phyloP scores from a whole-genome alignment of 2,329 filamentous ascomycete genomes.

The Thelonectria rubi region DNA sequence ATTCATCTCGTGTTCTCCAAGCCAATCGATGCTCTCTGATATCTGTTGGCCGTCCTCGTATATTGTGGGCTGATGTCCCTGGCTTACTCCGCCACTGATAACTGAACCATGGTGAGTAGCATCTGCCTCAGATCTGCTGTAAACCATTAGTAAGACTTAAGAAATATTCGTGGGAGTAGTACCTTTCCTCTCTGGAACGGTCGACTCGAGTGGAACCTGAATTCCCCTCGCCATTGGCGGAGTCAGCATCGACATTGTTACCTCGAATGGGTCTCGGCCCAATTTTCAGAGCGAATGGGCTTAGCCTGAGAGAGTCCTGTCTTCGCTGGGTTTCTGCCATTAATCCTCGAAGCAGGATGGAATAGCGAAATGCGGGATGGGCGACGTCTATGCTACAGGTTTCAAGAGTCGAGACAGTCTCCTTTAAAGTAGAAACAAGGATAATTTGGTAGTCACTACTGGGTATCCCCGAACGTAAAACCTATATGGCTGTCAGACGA shows the following conservation, averaged over 20 bases:
- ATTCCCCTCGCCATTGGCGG: neutral
- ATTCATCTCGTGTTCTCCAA: neutral
- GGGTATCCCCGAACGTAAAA: slow-evolving; percentile 6
- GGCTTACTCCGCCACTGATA: neutral
- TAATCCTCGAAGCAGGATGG: slow-evolving; percentile 14
- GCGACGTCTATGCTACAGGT: slow-evolving; percentile 17
- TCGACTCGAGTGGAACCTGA: neutral
- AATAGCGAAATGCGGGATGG: slow-evolving; percentile 20
- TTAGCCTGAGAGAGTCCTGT: neutral
- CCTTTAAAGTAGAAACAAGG: slow-evolving; percentile 14
- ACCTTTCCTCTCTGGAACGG: neutral
- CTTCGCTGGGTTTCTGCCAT: slow-evolving; percentile 1
- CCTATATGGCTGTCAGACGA: neutral
- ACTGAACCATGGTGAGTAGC: neutral
- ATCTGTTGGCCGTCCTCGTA: neutral
- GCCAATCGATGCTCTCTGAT: neutral
- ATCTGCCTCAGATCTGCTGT: neutral
- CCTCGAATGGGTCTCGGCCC: neutral
- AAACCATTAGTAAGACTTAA: neutral
- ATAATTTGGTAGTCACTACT: slow-evolving; percentile 2
- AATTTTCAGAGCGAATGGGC: neutral
- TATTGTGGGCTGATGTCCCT: no score
- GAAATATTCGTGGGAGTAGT: neutral
- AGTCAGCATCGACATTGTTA: neutral
- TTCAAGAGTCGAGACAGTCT: slow-evolving; percentile 1